Conservation (phyloP, 495 filamentous ascomycete species). For the Neurospora sp. region DNA sequence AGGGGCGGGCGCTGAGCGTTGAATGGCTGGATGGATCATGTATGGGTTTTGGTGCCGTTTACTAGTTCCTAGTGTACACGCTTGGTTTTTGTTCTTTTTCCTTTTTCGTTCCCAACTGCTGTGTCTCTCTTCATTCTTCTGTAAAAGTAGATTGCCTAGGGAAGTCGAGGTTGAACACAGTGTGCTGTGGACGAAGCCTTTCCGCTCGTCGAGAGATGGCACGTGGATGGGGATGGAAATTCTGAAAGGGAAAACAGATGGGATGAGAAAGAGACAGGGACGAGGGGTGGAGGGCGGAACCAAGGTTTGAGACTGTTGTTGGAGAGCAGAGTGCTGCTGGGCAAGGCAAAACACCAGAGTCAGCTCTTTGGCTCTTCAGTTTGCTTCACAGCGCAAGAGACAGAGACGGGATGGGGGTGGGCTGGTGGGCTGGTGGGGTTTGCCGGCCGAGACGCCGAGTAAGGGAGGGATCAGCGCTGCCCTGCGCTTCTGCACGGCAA, state of each 20-base stretch:
- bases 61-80: background rate
- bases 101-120: background rate
- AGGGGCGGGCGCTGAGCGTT: background rate
- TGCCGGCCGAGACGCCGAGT: conserved; percentile 12
- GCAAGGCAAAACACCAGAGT: background rate
- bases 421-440: conserved; percentile 9
- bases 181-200: background rate
- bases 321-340: background rate
- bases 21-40: background rate
- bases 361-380: background rate
- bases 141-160: background rate
- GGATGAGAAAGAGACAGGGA: background rate
- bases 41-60: background rate
- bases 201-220: background rate
- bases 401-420: background rate
- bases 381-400: background rate
- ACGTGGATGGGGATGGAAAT: background rate
- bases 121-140: background rate
- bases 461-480: conserved; percentile 19
- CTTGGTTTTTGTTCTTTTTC: background rate
- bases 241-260: background rate
- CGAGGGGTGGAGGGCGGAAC: background rate
- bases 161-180: background rate
- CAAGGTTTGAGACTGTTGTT: background rate
- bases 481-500: conserved; percentile 9